phyloP scores from a whole-genome alignment of 768 basidiomycete species.

The Cystobasidium tubakii region DNA sequence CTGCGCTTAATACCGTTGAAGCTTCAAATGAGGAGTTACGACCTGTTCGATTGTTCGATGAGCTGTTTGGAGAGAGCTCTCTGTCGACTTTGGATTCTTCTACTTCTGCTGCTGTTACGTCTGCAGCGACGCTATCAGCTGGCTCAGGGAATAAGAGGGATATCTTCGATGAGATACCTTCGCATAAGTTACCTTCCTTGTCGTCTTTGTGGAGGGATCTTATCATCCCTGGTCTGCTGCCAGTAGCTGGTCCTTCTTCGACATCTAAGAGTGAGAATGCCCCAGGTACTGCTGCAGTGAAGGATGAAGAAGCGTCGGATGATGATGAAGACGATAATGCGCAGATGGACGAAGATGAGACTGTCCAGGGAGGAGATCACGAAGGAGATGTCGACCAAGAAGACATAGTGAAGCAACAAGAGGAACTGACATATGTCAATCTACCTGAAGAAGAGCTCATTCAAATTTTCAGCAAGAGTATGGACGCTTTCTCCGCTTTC shows the following conservation, averaged over 20 bases:
- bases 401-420: too few species aligned
- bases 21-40: background rate
- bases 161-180: conserved; percentile 16
- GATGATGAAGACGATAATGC: background rate
- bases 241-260: conserved; percentile 9
- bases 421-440: conserved; percentile 8
- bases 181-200: conserved; percentile 18
- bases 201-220: conserved; percentile 12
- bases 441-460: conserved; percentile 3
- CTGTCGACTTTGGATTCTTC: background rate
- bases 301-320: background rate
- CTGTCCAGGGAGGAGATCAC: background rate
- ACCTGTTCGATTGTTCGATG: conserved; percentile 19
- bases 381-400: background rate
- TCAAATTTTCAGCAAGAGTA: conserved; percentile 18
- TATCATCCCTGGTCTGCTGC: background rate
- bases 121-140: background rate
- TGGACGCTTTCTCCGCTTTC: background rate
- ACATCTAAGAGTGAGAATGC: background rate
- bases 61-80: background rate
- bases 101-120: background rate
- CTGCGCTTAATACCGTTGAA: background rate
- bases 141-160: background rate
- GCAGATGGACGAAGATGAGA: background rate
- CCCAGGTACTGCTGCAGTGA: background rate